A percentile compares a stretch with the other conserved stretches of the same genome.
Conservation (phyloP, 2,329 filamentous ascomycete genomes). For the Colletotrichum chrysophilum region DNA sequence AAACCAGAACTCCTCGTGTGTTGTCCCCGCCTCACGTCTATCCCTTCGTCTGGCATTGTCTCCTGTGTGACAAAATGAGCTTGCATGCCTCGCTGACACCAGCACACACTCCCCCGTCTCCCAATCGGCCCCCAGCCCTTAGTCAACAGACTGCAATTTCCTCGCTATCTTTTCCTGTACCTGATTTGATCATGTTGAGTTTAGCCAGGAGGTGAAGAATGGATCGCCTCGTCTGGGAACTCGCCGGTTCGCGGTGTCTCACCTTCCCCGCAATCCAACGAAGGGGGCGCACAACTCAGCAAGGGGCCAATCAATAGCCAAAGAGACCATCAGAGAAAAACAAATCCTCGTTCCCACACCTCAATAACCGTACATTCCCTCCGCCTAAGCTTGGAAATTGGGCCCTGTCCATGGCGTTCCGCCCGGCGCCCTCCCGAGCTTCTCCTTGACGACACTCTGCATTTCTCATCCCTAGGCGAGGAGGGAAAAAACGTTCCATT, state of each 20-base stretch:
- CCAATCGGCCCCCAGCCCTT: not conserved
- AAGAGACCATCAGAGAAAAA: not conserved
- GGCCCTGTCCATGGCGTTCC: not conserved
- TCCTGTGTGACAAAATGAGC: conserved; percentile 10
- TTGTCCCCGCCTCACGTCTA: not conserved
- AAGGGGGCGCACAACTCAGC: conserved; percentile 3
- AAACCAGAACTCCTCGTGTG: not conserved
- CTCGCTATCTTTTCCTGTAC: not conserved
- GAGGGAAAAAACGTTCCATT: not conserved
- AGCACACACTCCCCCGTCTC: not conserved
- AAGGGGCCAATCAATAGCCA: conserved; percentile 12
- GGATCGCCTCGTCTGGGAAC: conserved; percentile 8
- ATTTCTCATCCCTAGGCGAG: not conserved
- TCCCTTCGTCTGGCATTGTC: conserved; percentile 3
- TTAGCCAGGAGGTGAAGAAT: conserved; percentile 14
- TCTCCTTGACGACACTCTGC: not conserved
- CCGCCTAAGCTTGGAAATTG: not conserved
- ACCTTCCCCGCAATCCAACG: conserved; percentile 18
- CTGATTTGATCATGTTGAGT: not conserved
- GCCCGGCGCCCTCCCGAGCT: conserved; percentile 3
- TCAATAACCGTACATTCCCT: not conserved
- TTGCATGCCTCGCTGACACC: not conserved
- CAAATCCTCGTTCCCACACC: not conserved
- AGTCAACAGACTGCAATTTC: not conserved
- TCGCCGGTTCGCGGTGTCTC: conserved; percentile 11